Percentiles rank a stretch among this genome's conserved stretches.
phyloP scores from a whole-genome alignment of 2,329 filamentous ascomycete species.

The Chrysosphaeria jannelii region DNA sequence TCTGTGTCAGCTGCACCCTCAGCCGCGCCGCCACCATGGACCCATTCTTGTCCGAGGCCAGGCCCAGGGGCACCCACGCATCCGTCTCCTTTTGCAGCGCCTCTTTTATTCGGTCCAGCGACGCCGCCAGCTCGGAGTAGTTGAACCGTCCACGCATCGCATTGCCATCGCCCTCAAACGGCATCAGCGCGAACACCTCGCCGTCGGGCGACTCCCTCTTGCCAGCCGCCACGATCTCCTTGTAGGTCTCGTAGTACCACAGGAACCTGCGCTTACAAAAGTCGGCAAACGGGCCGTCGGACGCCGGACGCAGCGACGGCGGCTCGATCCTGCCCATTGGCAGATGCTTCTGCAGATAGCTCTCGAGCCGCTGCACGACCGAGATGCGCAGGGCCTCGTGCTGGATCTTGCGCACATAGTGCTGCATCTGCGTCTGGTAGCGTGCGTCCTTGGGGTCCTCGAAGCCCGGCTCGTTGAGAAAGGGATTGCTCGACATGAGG shows the following conservation, averaged over 20 bases:
- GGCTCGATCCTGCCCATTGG: slow-evolving; percentile 20
- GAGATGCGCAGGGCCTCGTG: slow-evolving; percentile 74
- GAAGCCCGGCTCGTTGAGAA: slow-evolving; percentile 87
- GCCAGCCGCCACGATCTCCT: slow-evolving; percentile 36
- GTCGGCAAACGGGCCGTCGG: slow-evolving; percentile 55
- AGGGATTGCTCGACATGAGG: slow-evolving; percentile 76
- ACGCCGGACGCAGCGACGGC: slow-evolving; percentile 3
- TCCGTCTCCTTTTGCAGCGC: slow-evolving; percentile 41
- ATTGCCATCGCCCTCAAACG: slow-evolving; percentile 54
- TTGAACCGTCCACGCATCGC: slow-evolving; percentile 66
- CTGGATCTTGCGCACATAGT: slow-evolving; percentile 66
- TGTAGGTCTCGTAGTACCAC: slow-evolving; percentile 85
- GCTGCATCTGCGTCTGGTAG: slow-evolving; percentile 36
- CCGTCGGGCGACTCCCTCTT: slow-evolving; percentile 30
- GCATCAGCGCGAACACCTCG: slow-evolving; percentile 45
- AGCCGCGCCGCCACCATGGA: slow-evolving; percentile 54
- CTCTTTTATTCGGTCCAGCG: slow-evolving; percentile 37
- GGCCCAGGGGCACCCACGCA: slow-evolving; percentile 41
- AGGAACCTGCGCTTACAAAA: slow-evolving; percentile 73
- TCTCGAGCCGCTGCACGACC: slow-evolving; percentile 61
- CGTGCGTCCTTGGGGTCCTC: slow-evolving; percentile 44
- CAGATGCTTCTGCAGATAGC: slow-evolving; percentile 32
- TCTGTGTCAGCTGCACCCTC: slow-evolving; percentile 58
- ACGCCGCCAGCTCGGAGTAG: slow-evolving; percentile 40
- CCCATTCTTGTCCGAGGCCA: slow-evolving; percentile 29